Evolutionary conservation across 371 early-diverging fungal species (phyloP).

Genomic region (Mortierella sp.): DNA sequence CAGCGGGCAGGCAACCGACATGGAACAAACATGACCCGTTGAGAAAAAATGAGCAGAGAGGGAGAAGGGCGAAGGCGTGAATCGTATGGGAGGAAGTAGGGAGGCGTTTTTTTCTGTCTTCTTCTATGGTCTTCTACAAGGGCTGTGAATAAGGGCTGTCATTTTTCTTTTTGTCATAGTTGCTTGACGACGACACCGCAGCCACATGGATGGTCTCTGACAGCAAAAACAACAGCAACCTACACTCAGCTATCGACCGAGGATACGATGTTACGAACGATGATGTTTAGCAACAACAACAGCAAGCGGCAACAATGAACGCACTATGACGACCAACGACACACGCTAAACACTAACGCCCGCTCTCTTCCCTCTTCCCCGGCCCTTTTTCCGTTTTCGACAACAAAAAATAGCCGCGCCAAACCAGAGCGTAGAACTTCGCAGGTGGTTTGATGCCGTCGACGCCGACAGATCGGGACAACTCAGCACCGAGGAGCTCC

Average conservation of each 20-base stretch:
- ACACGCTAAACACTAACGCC: neutral
- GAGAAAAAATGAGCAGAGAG: neutral
- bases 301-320: neutral
- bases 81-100: neutral
- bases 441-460: constrained; percentile 38
- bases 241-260: too few species aligned
- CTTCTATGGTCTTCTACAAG: neutral
- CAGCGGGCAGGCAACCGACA: neutral
- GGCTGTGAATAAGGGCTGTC: neutral
- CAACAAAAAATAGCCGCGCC: constrained; percentile 7
- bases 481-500: constrained; percentile 47
- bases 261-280: too few species aligned
- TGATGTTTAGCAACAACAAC: too few species aligned
- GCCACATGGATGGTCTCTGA: too few species aligned
- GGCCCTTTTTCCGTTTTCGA: neutral
- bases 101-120: neutral
- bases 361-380: neutral
- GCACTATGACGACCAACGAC: neutral
- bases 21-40: constrained; percentile 1
- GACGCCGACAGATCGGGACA: constrained; percentile 42
- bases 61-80: neutral
- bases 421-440: constrained; percentile 23
- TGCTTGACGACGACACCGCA: too few species aligned
- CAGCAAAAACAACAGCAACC: too few species aligned
- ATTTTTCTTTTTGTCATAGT: neutral